Evolutionary conservation across 2,329 filamentous ascomycete species (phyloP), one percentile per base, ranked within the genome.

Genomic region (Paradendryphiella salina): DNA sequence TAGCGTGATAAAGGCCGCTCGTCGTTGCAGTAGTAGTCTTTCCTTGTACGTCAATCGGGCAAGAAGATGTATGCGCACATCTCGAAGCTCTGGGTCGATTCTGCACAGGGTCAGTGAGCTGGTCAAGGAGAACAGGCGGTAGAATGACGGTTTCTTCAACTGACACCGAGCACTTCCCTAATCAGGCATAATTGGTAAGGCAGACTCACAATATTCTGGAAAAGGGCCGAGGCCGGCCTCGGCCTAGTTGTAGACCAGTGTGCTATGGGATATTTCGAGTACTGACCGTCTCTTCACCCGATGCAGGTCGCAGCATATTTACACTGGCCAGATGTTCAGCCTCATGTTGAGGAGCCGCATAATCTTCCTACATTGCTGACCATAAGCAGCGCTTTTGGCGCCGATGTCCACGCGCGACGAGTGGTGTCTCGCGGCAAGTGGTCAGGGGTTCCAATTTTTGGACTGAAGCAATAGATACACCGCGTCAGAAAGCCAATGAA

Each of bases 291-390:
- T 20, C 10, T 32, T 32, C 33, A 32, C 18, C 33, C 32, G n/a
- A 37, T 37, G 46, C 39, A 49, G 26, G 46, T 20, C 33, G 33
- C 26, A 23, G 33, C 26, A 13, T 33, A 20, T 26, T 36, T 49
- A 26, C 32, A 21, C 36, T 18, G 33, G 6, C 23, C 23, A 26
- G 3, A 3, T 13, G 1, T 11, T 10, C 13, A 47, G 45, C 36
- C 29, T 33, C 36, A n/a, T 47, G 0, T 2, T 33, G 9, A 7
- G 38, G 31, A 49, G 37, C 47, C 18, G 48, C 42, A 34, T 46
- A 1, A n/a, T 3, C 3, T 6, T 23, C 9, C 8, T 23, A 9
- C 13, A 8, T 2, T 5, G n/a, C 1, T 36, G 10, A 23, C 10
- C 17, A 13, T 17, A 29, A 29, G 14, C 3, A 10, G 8, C 23